phyloP scores from a whole-genome alignment of 2,329 filamentous ascomycete species.

The Pseudocercospora fuligena region DNA sequence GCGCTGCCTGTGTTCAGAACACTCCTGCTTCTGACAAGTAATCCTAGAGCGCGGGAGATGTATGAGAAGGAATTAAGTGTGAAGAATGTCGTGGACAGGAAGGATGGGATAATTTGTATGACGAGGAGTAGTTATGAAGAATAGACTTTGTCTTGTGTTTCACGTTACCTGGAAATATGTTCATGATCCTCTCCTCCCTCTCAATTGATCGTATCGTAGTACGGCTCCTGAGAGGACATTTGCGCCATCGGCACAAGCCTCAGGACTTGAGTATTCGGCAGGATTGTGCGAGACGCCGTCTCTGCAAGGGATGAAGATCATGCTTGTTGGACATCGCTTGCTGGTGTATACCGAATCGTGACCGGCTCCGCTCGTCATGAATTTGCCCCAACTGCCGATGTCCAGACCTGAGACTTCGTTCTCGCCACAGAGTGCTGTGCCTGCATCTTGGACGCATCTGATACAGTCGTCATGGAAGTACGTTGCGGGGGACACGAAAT shows the following conservation, averaged over 20 bases:
- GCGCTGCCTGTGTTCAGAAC: constrained; percentile 31
- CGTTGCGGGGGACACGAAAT: constrained; percentile 66
- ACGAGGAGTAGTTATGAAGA: constrained; percentile 17
- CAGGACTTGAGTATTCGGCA: constrained; percentile 50
- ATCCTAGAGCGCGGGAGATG: constrained; percentile 26
- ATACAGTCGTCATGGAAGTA: constrained; percentile 72
- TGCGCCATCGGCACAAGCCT: constrained; percentile 53
- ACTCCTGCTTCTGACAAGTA: constrained; percentile 30
- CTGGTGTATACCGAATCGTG: constrained; percentile 60
- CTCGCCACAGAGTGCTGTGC: constrained; percentile 61
- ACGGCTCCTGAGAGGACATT: constrained; percentile 58
- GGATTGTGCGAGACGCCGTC: constrained; percentile 56
- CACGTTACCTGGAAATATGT: background rate
- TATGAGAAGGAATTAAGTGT: constrained; percentile 31
- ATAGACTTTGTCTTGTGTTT: background rate
- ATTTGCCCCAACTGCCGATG: constrained; percentile 43
- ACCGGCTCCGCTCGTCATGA: constrained; percentile 68
- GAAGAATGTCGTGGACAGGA: constrained; percentile 26
- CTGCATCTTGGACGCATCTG: constrained; percentile 64
- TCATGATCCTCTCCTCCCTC: constrained; percentile 3
- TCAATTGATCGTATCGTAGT: constrained; percentile 53
- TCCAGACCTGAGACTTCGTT: constrained; percentile 44
- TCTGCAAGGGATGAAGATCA: constrained; percentile 55
- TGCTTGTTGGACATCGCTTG: constrained; percentile 52
- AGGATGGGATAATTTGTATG: constrained; percentile 20